Base-by-base conservation (phyloP, 768 basidiomycete genomes). In the Phylloporus sp. region DNA sequence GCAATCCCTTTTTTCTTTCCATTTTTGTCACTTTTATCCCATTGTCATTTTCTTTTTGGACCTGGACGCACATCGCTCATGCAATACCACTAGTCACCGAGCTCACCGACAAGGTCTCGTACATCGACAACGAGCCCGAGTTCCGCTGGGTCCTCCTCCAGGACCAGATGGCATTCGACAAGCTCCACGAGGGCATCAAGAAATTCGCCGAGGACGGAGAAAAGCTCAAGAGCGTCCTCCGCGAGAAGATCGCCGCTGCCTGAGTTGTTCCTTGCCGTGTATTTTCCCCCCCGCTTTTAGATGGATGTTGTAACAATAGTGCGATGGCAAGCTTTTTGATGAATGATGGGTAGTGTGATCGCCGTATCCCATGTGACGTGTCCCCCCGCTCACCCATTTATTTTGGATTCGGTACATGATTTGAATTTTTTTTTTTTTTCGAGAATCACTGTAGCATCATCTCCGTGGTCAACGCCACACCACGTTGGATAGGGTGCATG, bases 91-190 rank as follows among this genome's bases (percentile, higher is more conserved):
- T 58, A 80, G 84, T 80, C 53, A 76, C 77, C 24, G 66, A 80
- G 61, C 76, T 75, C 39, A 75, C 84, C 51, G 78, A 82, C 34
- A 98, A 95, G 74, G 88, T 93, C 57, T 73, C 83, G 20, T 97
- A 65, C 79, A 65, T 99, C 69, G 83, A 97, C 77, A 84, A 97
- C 75, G 92, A 99, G 77, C 77, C 94, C 55, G 90, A 93, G 66
- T 98, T 98, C 91, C 86, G 91, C 54, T 97, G 94, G 94, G 60
- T 80, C 11, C 86, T 98, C 52, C 83, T 97, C 64, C 81, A 93
- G 65, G 95, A 97, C 72, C 74, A 80, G 67, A 97, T 97, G 95
- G 94, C 95, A n/a, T 95, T 93, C 68, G 95, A 97, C 72, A 97
- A 98, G 78, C 79, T 97, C 49, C 92, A 97, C 71, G 92, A 97